A percentile compares a stretch with the other conserved stretches of the same genome.
Conservation (phyloP, 306 rosid species). For the Cicer bijugum region DNA sequence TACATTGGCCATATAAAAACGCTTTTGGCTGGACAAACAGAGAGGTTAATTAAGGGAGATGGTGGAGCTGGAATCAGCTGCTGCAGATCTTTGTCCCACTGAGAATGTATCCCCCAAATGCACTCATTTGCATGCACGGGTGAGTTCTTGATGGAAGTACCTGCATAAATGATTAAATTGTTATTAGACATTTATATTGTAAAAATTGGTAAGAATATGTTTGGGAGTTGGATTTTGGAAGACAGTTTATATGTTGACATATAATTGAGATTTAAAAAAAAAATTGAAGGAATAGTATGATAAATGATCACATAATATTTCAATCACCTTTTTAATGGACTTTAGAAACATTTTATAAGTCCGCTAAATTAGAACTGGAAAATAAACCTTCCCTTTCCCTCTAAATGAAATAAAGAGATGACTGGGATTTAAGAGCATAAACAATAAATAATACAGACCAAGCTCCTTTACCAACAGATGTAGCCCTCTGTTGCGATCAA, state of each 20-base stretch:
- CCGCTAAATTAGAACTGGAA: too few relatives aligned
- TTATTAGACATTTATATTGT: background rate
- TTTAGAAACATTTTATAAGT: too few relatives aligned
- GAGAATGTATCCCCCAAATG: slow-evolving; percentile 92
- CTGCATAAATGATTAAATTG: slow-evolving; percentile 52
- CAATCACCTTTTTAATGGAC: too few relatives aligned
- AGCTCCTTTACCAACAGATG: background rate
- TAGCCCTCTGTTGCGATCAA: background rate
- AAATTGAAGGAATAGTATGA: too few relatives aligned
- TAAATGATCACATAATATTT: too few relatives aligned
- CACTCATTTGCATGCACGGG: slow-evolving; percentile 91
- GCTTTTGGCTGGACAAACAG: background rate
- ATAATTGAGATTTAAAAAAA: too few relatives aligned
- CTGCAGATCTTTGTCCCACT: slow-evolving; percentile 78
- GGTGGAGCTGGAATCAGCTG: slow-evolving; percentile 42
- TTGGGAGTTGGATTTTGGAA: too few relatives aligned
- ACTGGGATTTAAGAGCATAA: background rate
- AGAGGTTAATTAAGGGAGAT: background rate
- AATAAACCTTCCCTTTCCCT: too few relatives aligned
- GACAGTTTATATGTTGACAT: too few relatives aligned
- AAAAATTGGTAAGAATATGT: too few relatives aligned
- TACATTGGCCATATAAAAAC: slow-evolving; percentile 8
- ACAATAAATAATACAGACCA: background rate
- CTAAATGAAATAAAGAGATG: too few relatives aligned
- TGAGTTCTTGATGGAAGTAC: slow-evolving; percentile 96